Percentiles rank a stretch among this genome's conserved stretches.
phyloP scores from a whole-genome alignment of 345 rosid species.

The Gossypium arboreum region DNA sequence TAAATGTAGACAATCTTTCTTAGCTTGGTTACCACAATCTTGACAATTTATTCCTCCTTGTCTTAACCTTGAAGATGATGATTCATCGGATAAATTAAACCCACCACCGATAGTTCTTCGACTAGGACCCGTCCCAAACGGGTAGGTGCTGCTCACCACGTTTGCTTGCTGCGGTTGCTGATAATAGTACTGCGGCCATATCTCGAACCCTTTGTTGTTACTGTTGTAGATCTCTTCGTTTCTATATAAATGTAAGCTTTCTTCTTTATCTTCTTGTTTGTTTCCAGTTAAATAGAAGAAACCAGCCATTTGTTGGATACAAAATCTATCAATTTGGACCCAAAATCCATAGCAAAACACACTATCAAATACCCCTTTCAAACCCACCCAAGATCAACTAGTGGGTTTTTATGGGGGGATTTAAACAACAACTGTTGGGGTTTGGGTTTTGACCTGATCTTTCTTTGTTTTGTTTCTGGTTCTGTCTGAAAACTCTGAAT shows the following conservation, averaged over 20 bases:
- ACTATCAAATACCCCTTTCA: constrained; percentile 17
- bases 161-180: constrained; percentile 31
- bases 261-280: constrained; percentile 48
- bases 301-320: constrained; percentile 68
- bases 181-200: constrained; percentile 71
- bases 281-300: constrained; percentile 81
- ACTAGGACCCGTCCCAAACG: constrained; percentile 74
- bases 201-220: constrained; percentile 53
- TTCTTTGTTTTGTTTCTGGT: constrained; percentile 18
- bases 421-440: constrained; percentile 10
- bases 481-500: constrained; percentile 15
- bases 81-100: constrained; percentile 51
- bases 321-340: constrained; percentile 35
- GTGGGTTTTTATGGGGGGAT: constrained; percentile 21
- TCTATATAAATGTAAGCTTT: constrained; percentile 45
- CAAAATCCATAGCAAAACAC: constrained; percentile 50
- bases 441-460: constrained; percentile 23
- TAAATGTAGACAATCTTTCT: constrained; percentile 78
- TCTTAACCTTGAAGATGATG: constrained; percentile 51
- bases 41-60: constrained; percentile 89
- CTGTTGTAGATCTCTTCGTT: constrained; percentile 62
- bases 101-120: constrained; percentile 13
- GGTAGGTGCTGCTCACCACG: constrained; percentile 33
- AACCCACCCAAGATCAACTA: constrained; percentile 8
- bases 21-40: constrained; percentile 97